Evolutionary conservation across 2,329 filamentous ascomycete genomes (phyloP).

Genomic region (Microcyclospora tardicrescens): DNA sequence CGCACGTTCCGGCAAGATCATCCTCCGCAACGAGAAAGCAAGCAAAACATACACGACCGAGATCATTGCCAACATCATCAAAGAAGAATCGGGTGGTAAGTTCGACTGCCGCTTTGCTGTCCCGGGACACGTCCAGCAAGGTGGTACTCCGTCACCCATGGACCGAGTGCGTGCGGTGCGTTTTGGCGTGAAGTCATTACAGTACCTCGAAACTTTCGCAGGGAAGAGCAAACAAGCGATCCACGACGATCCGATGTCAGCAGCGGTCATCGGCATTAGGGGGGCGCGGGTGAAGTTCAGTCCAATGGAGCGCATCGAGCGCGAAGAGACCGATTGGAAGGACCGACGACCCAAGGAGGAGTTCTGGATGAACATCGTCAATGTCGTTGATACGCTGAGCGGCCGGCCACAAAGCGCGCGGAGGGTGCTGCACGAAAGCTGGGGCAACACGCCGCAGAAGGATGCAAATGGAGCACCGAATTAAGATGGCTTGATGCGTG

Average conservation of each 20-base stretch:
- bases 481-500: too few species aligned
- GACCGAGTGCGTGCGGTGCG: constrained; percentile 85
- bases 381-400: constrained; percentile 71
- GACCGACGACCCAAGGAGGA: constrained; percentile 72
- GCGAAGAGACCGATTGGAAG: constrained; percentile 81
- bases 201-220: constrained; percentile 72
- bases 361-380: constrained; percentile 72
- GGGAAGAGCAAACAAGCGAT: constrained; percentile 55
- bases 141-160: constrained; percentile 86
- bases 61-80: constrained; percentile 89
- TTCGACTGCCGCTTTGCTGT: constrained; percentile 90
- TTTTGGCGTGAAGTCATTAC: constrained; percentile 85
- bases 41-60: constrained; percentile 84
- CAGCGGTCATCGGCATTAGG: constrained; percentile 80
- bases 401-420: constrained; percentile 39
- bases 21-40: constrained; percentile 92
- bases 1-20: constrained; percentile 79
- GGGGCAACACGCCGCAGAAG: too few species aligned
- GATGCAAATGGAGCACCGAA: not conserved
- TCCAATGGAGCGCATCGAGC: constrained; percentile 67
- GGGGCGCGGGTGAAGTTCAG: constrained; percentile 83
- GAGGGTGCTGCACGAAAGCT: not conserved
- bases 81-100: constrained; percentile 77
- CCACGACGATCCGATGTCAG: constrained; percentile 57
- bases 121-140: constrained; percentile 88